Conservation (phyloP, 805 yeast species). For the Zygosaccharomyces kombuchaensis region DNA sequence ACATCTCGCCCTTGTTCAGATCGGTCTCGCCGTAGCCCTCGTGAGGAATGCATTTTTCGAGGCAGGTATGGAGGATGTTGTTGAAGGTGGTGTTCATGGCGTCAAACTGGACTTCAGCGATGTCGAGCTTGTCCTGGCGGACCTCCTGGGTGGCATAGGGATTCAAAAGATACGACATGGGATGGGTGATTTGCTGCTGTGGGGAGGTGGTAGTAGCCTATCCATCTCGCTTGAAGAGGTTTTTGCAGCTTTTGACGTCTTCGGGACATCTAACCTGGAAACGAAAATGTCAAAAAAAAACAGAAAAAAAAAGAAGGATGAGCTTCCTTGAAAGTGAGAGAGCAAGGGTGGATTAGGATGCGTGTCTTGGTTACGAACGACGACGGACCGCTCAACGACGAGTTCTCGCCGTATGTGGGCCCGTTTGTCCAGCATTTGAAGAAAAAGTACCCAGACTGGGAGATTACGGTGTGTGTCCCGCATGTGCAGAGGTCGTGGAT, state of each 20-base stretch:
- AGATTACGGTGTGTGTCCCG: constrained; percentile 79
- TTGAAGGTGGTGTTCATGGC: constrained; percentile 57
- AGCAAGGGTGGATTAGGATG: constrained; percentile 35
- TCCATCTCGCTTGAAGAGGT: no score
- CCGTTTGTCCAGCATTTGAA: constrained; percentile 68
- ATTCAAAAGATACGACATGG: constrained; percentile 61
- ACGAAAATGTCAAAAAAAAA: not conserved
- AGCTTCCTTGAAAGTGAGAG: not conserved
- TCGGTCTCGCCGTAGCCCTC: constrained; percentile 83
- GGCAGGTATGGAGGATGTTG: constrained; percentile 57
- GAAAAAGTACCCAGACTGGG: constrained; percentile 67
- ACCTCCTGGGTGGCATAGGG: constrained; percentile 46
- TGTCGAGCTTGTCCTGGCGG: constrained; percentile 53
- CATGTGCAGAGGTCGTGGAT: constrained; percentile 87
- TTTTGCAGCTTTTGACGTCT: not conserved
- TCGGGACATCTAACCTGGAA: not conserved
- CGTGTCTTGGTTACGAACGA: constrained; percentile 74
- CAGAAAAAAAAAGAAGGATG: not conserved
- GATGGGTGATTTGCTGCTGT: no score
- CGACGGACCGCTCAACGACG: constrained; percentile 87
- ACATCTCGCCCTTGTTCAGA: constrained; percentile 74
- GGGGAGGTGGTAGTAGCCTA: no score
- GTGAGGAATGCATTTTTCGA: constrained; percentile 68
- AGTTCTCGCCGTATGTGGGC: constrained; percentile 79
- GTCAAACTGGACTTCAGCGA: constrained; percentile 64